Percentiles rank a stretch among this genome's conserved stretches.
Conservation (phyloP, 495 filamentous ascomycete species). For the Penicillium tannophilum region DNA sequence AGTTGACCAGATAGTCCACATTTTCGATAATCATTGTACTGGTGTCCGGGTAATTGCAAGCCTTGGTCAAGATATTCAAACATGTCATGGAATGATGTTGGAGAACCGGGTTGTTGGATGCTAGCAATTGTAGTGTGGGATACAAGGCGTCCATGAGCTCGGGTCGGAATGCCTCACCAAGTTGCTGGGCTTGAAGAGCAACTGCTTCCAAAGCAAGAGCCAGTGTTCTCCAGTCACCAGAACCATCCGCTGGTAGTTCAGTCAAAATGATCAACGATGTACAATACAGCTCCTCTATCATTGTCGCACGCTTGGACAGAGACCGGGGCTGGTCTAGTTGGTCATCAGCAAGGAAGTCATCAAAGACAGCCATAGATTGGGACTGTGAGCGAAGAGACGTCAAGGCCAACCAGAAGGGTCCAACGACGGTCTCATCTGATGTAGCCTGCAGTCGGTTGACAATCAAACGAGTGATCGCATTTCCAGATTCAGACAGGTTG, state of each 20-base stretch:
- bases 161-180: constrained; percentile 68
- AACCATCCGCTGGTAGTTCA: constrained; percentile 48
- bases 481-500: constrained; percentile 42
- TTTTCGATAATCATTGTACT: constrained; percentile 86
- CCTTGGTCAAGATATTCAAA: constrained; percentile 72
- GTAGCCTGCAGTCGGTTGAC: constrained; percentile 58
- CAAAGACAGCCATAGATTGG: constrained; percentile 52
- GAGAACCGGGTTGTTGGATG: constrained; percentile 66
- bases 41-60: constrained; percentile 75
- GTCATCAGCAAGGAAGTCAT: constrained; percentile 62
- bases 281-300: constrained; percentile 79
- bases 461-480: constrained; percentile 55
- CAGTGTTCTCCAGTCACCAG: constrained; percentile 66
- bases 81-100: constrained; percentile 82
- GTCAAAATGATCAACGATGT: constrained; percentile 68
- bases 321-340: constrained; percentile 36
- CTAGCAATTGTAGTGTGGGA: constrained; percentile 83
- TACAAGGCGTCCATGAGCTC: constrained; percentile 93
- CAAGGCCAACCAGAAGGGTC: constrained; percentile 82
- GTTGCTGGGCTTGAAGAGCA: constrained; percentile 68
- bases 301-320: constrained; percentile 49
- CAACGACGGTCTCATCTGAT: constrained; percentile 57
- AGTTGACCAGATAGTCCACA: constrained; percentile 95
- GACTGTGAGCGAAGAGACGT: constrained; percentile 62
- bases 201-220: constrained; percentile 76